These are phyloP conservation scores for Nitzschia sp. DNA, from an alignment of 108 stramenopile species.

Conservation along the genomic window DNA sequence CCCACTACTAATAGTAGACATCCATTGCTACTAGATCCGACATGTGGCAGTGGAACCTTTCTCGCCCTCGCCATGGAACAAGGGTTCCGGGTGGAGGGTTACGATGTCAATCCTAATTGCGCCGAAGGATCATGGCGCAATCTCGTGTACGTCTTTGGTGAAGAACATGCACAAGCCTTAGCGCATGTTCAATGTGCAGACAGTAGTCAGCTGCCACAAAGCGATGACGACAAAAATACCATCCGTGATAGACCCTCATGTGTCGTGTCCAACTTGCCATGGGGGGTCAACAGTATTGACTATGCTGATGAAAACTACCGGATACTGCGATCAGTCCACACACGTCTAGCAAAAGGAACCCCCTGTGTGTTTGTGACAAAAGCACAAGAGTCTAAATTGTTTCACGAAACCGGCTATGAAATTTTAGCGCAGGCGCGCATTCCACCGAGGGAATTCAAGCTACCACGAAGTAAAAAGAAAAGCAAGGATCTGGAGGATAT, in stretches of 20 bases:
- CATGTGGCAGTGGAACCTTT: conserved; percentile 71
- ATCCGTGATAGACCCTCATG: conserved; percentile 19
- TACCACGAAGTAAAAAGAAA: conserved; percentile 30
- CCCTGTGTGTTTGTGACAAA: conserved; percentile 40
- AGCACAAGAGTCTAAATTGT: neutral
- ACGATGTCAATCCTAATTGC: conserved; percentile 59
- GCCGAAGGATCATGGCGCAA: conserved; percentile 48
- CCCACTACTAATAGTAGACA: neutral
- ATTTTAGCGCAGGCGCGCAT: conserved; percentile 32
- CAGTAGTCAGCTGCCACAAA: neutral
- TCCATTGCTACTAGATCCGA: conserved; percentile 52
- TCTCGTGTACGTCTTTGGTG: conserved; percentile 40
- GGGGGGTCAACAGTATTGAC: conserved; percentile 39
- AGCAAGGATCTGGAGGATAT: conserved; percentile 10
- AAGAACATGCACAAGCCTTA: neutral
- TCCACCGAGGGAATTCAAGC: conserved; percentile 28
- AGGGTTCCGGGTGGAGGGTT: conserved; percentile 46
- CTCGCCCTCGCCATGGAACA: conserved; percentile 48
- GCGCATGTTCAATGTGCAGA: neutral
- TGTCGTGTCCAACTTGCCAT: conserved; percentile 67
- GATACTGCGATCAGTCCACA: conserved; percentile 20
- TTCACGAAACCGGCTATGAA: conserved; percentile 16
- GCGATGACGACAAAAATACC: neutral
- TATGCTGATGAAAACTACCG: conserved; percentile 26
- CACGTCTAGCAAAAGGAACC: conserved; percentile 2